Evolutionary conservation across 1,284 basidiomycete species (phyloP), one percentile per base, ranked within the genome.

Genomic region (Psilocybe mexicana): DNA sequence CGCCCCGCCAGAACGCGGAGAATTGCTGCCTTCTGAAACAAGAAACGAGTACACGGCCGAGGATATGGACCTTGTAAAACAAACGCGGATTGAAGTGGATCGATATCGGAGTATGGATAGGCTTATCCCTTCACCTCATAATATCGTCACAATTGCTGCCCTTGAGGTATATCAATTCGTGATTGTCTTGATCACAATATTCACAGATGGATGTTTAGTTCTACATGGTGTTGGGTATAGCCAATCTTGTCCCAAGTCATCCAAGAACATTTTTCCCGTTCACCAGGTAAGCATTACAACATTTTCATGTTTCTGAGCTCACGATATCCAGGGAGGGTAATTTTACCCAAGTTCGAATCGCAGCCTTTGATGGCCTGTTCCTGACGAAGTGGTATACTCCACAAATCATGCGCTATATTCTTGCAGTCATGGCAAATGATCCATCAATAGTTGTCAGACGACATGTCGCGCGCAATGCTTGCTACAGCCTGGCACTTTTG

Each of bases 91-190:
- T 14, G 93, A 94, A 69, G 86, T 98, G 42, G 93, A 96, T 69
- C 83, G 96, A 36, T 95, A 96, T 71, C 88, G 94, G 60, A 94
- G 89, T 63, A 93, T 98, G 84, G 97, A 99, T 72, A 83, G 94
- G 57, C 80, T 99, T 14, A 96, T 99, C 55, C 94, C 97, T 2
- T 97, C 96, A 3, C 90, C 88, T 60, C 94, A 98, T 69, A 99
- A 99, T 68, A 86, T 95, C 25, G 89, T 99, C 42, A 96, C 96
- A 0, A 82, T 94, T 54, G 94, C 96, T 30, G 88, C 88, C 2
- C 76, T 98, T 52, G 92, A 96, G 83, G 93, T 94, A 47, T n/a
- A 6, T 40, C 3, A 6, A 62, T 30, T 55, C 44, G 40, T 30
- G 46, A n/a, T 52, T 51, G 33, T 30, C 50, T 30, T 6, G 18